Base-by-base conservation (phyloP, 164 flowering plant genomes). In the Chimonanthus praecox region DNA sequence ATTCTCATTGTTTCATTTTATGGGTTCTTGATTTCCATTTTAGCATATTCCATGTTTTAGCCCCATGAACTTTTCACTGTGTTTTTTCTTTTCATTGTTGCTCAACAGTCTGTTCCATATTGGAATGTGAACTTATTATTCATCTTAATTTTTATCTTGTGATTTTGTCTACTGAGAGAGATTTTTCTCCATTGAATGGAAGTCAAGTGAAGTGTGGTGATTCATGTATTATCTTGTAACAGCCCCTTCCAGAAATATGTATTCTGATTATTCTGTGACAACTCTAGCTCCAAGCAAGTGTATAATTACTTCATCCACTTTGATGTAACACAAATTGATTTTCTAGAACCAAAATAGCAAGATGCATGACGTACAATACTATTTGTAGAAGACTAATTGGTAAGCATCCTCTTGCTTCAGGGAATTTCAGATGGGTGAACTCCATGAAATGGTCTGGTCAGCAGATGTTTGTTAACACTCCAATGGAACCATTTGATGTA, bases 361-460 rank as follows among this genome's bases (percentile, higher is more conserved):
- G 65, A 62, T n/a, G 33, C 60, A 54, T 15, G 15, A 15, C 10
- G 7, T 18, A 18, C 3, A 21, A 18, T 18, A 3, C 45, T 11
- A n/a, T 20, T 10, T 3, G 45, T 63, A n/a, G 45, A 63, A 20
- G 33, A 63, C 10, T 63, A 33, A 63, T 63, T 6, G 66, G 10
- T 63, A 63, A 63, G 9, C 21, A 33, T 63, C 33, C 2, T 43
- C 13, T 48, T 47, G 7, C 18, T 58, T 45, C 60, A 73, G 75
- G 75, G 20, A 73, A 73, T 58, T 73, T 50, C 13, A 54, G 75
- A 47, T 73, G 75, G 75, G 75, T 73, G n/a, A 73, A 73, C 65
- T 18, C 75, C 50, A 73, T 73, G 75, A 71, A 73, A 73, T 73
- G 75, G 75, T 73, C 75, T n/a, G 71, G 75, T 73, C 71, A 67